Base-by-base conservation (phyloP, 2,329 filamentous ascomycete genomes). In the Diaporthe nobilis region DNA sequence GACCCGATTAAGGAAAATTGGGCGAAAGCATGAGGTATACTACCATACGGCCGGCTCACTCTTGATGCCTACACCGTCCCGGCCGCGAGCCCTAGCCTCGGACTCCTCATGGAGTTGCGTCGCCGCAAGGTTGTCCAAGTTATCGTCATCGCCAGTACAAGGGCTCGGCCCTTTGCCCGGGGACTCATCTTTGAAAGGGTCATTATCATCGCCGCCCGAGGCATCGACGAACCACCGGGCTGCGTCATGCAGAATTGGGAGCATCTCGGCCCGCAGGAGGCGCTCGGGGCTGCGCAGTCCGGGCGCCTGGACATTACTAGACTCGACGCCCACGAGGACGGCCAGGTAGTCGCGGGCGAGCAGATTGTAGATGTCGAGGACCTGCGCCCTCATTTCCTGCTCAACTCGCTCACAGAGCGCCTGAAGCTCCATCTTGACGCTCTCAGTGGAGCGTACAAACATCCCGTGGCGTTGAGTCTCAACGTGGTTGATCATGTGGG, bases 321-420 rank as follows among this genome's bases (percentile, higher is more conserved):
- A n/a, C 57, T 37, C 31, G 57, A n/a, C 20, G 55, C 57, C 57
- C 22, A 60, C 31, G 31, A 60, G 57, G 20, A 60, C 57, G 34
- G 57, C 57, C 31, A 60, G 22, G 57, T 60, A 60, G 57, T 60
- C 57, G 34, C 57, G 57, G 57, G 57, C 57, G 34, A 60, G 57
- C 34, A 60, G 57, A 34, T 15, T 3, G 34, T 60, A 60, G 22
- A 60, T 60, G 7, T 60, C 57, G 31, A 13, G 57, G 57, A 60
- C 4, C 31, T 60, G 57, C 31, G 20, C 57, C 31, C 17, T 37
- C 57, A 60, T 15, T 12, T 37, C 31, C 57, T 60, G 17, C 57
- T 39, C 34, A 2, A 60, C 57, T 3, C 34, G 31, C 57, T 60
- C 31, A 37, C 57, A 60, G 8, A 60, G 57, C 10, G 20, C 31